A percentile compares a stretch with the other conserved stretches of the same genome.
These are phyloP conservation scores for Zea luxurians DNA, from an alignment of 176 grass and related monocot genomes.

Conservation along the genomic window DNA sequence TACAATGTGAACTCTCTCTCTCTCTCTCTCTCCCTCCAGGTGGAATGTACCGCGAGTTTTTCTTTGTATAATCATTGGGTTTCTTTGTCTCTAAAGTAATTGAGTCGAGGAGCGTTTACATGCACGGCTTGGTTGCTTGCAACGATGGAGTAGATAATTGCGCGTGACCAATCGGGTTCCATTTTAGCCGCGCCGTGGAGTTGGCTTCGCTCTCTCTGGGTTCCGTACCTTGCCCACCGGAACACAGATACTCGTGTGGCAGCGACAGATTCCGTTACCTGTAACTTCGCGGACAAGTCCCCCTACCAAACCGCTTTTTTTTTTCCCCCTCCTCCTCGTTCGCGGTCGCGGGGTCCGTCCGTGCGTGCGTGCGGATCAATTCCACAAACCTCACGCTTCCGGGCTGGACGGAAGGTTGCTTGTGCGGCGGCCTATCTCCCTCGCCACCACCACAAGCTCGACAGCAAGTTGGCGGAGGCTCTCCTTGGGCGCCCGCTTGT, in stretches of 20 bases:
- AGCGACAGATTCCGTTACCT: conserved; percentile 30
- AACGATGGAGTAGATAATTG: not conserved
- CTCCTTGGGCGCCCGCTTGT: not conserved
- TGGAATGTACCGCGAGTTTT: not conserved
- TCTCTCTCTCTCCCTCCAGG: too few relatives aligned
- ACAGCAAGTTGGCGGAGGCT: not conserved
- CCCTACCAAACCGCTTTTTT: conserved; percentile 15
- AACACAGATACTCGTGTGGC: not conserved
- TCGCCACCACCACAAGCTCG: not conserved
- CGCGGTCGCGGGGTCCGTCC: too few relatives aligned
- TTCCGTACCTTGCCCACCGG: conserved; percentile 22
- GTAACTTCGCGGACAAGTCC: conserved; percentile 31
- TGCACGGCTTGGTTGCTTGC: not conserved
- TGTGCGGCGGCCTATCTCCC: not conserved
- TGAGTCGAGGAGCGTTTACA: not conserved
- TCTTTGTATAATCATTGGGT: not conserved
- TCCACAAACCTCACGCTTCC: not conserved
- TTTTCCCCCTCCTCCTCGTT: not conserved
- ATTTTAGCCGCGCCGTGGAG: not conserved
- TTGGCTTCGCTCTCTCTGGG: not conserved
- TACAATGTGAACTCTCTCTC: not conserved
- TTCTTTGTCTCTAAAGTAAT: too few relatives aligned
- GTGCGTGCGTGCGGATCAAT: not conserved
- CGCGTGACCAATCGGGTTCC: not conserved
- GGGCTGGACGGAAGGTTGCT: not conserved